phyloP scores from a whole-genome alignment of 2,329 filamentous ascomycete genomes.

The Venturia pyrina region DNA sequence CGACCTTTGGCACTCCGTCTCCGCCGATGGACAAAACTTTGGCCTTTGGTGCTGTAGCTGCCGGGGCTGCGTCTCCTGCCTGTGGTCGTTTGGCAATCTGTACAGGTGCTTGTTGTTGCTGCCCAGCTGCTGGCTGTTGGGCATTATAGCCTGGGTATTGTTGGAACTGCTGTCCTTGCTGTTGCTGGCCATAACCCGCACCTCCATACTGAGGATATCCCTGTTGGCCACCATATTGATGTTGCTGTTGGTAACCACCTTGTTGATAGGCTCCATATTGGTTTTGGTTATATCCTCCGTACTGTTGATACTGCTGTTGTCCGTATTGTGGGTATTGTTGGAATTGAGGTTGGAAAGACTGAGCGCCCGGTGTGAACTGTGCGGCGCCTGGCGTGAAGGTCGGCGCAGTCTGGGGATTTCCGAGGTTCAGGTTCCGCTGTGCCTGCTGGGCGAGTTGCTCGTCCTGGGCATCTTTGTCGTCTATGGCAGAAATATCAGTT shows the following conservation, averaged over 20 bases:
- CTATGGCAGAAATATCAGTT: slow-evolving; percentile 2
- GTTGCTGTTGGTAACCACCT: slow-evolving; percentile 29
- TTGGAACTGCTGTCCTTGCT: slow-evolving; percentile 9
- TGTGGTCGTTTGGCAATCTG: slow-evolving; percentile 13
- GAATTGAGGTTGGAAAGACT: slow-evolving; percentile 25
- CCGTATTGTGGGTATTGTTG: slow-evolving; percentile 18
- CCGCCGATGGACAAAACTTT: slow-evolving; percentile 54
- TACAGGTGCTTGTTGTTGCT: slow-evolving; percentile 35
- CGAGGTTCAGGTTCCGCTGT: slow-evolving; percentile 27
- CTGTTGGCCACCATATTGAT: slow-evolving; percentile 31
- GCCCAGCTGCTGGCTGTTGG: slow-evolving; percentile 23
- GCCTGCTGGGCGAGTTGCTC: slow-evolving; percentile 28
- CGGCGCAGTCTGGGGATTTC: slow-evolving; percentile 17
- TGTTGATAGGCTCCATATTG: slow-evolving; percentile 25
- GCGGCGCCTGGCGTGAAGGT: slow-evolving; percentile 22
- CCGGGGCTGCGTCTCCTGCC: slow-evolving; percentile 27
- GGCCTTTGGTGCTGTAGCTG: slow-evolving; percentile 39
- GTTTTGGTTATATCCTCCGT: slow-evolving; percentile 13
- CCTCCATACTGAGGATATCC: slow-evolving; percentile 19
- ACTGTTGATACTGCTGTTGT: slow-evolving; percentile 18
- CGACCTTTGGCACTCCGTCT: slow-evolving; percentile 44
- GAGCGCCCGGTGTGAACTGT: slow-evolving; percentile 25
- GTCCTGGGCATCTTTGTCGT: slow-evolving; percentile 26
- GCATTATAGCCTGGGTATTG: slow-evolving; percentile 15
- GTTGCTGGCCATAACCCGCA: slow-evolving; percentile 33